phyloP scores from a whole-genome alignment of 805 yeast species.

The Saccharomycopsis fibuligera region DNA sequence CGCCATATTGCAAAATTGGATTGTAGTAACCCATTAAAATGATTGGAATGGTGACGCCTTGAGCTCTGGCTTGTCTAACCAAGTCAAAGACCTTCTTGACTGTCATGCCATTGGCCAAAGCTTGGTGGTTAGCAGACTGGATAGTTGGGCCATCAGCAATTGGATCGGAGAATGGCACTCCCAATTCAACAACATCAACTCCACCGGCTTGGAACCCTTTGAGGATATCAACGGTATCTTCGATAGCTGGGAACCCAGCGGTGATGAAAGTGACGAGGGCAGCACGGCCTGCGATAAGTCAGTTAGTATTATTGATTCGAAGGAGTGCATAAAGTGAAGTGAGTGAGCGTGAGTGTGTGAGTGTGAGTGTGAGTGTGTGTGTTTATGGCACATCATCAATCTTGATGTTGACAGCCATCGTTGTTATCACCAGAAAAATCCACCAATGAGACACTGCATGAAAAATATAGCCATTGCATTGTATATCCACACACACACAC shows the following conservation, averaged over 20 bases:
- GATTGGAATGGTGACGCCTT: constrained; percentile 84
- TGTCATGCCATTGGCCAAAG: constrained; percentile 78
- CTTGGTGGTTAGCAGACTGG: constrained; percentile 79
- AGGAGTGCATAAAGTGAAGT: too few relatives aligned
- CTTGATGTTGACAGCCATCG: too few relatives aligned
- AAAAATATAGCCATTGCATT: too few relatives aligned
- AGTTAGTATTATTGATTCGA: background rate
- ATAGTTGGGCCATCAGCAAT: constrained; percentile 98
- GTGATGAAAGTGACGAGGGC: constrained; percentile 91
- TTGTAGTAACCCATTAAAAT: constrained; percentile 97
- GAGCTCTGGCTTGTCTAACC: constrained; percentile 66
- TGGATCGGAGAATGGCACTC: constrained; percentile 96
- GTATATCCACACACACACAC: too few relatives aligned
- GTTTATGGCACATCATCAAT: too few relatives aligned
- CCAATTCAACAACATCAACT: constrained; percentile 89
- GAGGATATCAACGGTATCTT: constrained; percentile 80
- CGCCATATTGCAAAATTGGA: constrained; percentile 88
- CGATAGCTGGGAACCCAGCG: constrained; percentile 87
- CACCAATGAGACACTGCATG: too few relatives aligned
- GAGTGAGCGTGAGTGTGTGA: too few relatives aligned
- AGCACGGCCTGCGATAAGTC: constrained; percentile 45
- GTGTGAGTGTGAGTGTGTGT: too few relatives aligned
- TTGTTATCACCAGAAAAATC: too few relatives aligned
- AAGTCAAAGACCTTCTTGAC: constrained; percentile 62
- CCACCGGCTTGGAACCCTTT: constrained; percentile 93